Evolutionary conservation across 768 basidiomycete species (phyloP).

Genomic region (Boletellus ananiceps): DNA sequence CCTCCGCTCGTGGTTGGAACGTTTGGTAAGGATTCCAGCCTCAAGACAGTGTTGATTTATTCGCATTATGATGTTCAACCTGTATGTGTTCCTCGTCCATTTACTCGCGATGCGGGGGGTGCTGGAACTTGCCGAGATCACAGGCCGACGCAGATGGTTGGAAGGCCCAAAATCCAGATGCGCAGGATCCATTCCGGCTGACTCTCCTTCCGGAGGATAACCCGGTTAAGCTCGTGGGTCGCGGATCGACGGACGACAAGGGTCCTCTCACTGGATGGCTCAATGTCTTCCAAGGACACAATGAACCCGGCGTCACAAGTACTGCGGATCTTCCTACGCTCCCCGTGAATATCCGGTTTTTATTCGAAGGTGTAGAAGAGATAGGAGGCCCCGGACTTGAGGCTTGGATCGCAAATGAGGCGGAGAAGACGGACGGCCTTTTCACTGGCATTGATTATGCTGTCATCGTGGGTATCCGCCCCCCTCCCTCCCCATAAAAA

Average conservation of each 20-base stretch:
- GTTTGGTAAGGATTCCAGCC: too few relatives aligned
- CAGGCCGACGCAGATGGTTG: background rate
- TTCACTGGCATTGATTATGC: constrained; percentile 82
- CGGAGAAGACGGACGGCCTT: constrained; percentile 62
- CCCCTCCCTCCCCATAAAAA: too few relatives aligned
- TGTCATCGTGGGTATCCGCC: constrained; percentile 61
- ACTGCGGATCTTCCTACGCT: constrained; percentile 30
- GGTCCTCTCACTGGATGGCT: constrained; percentile 87
- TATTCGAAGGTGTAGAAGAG: constrained; percentile 96
- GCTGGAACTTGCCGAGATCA: background rate
- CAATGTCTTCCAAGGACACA: constrained; percentile 84
- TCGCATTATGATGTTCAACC: constrained; percentile 93
- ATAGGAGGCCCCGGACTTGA: constrained; percentile 81
- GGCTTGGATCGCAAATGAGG: constrained; percentile 70
- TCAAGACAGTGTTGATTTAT: constrained; percentile 73
- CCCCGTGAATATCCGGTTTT: constrained; percentile 83
- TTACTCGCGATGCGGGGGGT: background rate
- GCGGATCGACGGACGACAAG: constrained; percentile 87
- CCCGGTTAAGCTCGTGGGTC: constrained; percentile 57
- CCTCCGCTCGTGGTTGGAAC: too few relatives aligned
- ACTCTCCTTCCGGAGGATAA: background rate
- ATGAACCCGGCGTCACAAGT: constrained; percentile 41
- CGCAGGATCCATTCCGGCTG: background rate
- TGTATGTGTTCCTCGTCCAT: constrained; percentile 34
- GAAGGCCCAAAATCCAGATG: background rate